phyloP scores from a whole-genome alignment of 2,329 filamentous ascomycete species.

The Parastagonospora nodorum region DNA sequence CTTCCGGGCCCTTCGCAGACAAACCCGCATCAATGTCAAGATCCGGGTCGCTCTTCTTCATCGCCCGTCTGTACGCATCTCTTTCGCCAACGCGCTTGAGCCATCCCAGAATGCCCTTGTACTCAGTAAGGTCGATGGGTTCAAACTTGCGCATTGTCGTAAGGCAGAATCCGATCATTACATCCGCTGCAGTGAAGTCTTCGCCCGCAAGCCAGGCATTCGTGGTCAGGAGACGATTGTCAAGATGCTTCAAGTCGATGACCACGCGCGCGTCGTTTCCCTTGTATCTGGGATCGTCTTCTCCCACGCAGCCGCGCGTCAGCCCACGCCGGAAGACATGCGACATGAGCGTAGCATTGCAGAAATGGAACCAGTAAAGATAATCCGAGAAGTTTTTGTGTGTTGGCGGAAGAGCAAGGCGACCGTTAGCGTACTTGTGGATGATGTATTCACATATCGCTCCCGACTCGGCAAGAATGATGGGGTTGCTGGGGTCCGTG shows the following conservation, averaged over 20 bases:
- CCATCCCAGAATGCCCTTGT: conserved; percentile 38
- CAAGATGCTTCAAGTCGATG: conserved; percentile 51
- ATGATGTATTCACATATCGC: conserved; percentile 68
- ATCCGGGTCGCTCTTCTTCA: conserved; percentile 60
- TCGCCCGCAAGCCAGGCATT: conserved; percentile 63
- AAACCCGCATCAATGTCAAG: conserved; percentile 40
- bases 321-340: conserved; percentile 38
- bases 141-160: conserved; percentile 65
- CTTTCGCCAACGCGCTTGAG: conserved; percentile 33
- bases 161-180: conserved; percentile 66
- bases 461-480: conserved; percentile 64
- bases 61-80: conserved; percentile 51
- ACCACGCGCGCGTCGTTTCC: conserved; percentile 42
- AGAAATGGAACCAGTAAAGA: conserved; percentile 68
- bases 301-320: conserved; percentile 32
- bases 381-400: conserved; percentile 63
- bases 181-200: conserved; percentile 68
- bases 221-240: conserved; percentile 54
- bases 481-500: conserved; percentile 46
- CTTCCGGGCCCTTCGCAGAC: conserved; percentile 32
- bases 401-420: conserved; percentile 52
- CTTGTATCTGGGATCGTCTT: conserved; percentile 44
- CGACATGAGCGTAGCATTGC: conserved; percentile 49
- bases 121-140: conserved; percentile 43
- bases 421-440: conserved; percentile 55